Evolutionary conservation across 768 basidiomycete species (phyloP).

Genomic region (Boletus barrowsii): DNA sequence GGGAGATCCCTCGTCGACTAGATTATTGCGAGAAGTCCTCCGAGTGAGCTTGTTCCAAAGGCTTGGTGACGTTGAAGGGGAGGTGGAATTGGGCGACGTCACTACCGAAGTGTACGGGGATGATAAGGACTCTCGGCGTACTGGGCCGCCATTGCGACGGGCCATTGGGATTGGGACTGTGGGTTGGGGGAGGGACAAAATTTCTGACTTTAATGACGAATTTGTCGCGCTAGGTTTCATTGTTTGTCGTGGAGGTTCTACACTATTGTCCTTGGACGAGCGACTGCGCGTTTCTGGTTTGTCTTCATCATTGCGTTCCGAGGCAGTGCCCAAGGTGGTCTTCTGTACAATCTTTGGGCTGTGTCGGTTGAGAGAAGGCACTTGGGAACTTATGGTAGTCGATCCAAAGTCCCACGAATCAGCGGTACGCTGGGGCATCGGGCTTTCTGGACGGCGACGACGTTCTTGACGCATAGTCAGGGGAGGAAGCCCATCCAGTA

Average conservation of each 20-base stretch:
- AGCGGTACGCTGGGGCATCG: conserved; percentile 46
- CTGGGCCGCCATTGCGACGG: background rate
- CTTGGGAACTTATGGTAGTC: conserved; percentile 42
- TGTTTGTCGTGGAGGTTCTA: background rate
- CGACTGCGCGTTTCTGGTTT: background rate
- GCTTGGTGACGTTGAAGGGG: conserved; percentile 9
- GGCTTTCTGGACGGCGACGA: conserved; percentile 37
- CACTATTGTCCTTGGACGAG: conserved; percentile 2
- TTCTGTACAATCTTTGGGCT: conserved; percentile 5
- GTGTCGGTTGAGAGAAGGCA: conserved; percentile 7
- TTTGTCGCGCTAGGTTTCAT: background rate
- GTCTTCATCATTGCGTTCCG: conserved; percentile 3
- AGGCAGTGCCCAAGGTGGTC: conserved; percentile 2
- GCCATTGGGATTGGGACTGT: conserved; percentile 8
- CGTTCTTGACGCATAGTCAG: conserved; percentile 73
- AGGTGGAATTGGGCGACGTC: background rate
- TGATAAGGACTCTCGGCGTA: background rate
- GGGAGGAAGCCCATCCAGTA: conserved; percentile 74
- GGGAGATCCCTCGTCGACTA: conserved; percentile 9
- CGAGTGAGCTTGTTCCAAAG: conserved; percentile 26
- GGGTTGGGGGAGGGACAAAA: background rate
- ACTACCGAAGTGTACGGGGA: background rate
- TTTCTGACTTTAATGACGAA: background rate
- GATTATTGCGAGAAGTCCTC: conserved; percentile 13
- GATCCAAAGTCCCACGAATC: conserved; percentile 80